Percentiles rank a stretch among this genome's conserved stretches.
Evolutionary conservation across 768 basidiomycete genomes (phyloP).

Genomic region (Termitomyces sp.): DNA sequence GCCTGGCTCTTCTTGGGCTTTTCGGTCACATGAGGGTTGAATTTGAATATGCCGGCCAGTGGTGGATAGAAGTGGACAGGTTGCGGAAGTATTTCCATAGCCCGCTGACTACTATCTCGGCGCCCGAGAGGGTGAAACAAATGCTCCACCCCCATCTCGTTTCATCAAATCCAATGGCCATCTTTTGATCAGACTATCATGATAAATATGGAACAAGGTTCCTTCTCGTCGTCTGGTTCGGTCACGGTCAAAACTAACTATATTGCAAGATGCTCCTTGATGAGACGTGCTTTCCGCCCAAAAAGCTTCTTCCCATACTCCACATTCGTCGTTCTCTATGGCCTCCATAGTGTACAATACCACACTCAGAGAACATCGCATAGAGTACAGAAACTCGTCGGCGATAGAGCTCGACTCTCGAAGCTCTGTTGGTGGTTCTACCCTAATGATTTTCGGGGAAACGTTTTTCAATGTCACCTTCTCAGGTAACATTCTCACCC

Average conservation of each 20-base stretch:
- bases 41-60: too few relatives aligned
- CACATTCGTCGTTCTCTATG: not conserved
- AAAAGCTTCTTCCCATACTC: not conserved
- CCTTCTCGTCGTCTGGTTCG: not conserved
- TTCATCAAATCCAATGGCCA: not conserved
- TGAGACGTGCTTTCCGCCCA: not conserved
- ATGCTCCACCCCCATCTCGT: not conserved
- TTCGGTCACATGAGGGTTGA: not conserved
- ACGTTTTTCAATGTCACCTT: not conserved
- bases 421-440: not conserved
- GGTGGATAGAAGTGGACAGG: not conserved
- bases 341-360: not conserved
- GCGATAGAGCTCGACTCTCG: not conserved
- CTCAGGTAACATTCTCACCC: not conserved
- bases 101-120: not conserved
- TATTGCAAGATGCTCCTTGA: slow-evolving; percentile 1
- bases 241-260: not conserved
- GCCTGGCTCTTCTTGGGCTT: too few relatives aligned
- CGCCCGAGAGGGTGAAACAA: not conserved
- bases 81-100: not conserved
- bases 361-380: not conserved
- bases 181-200: not conserved
- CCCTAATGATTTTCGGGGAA: not conserved
- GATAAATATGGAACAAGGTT: not conserved
- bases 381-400: not conserved